Base-by-base conservation (phyloP, 306 rosid genomes). In the Ammopiptanthus mongolicus region DNA sequence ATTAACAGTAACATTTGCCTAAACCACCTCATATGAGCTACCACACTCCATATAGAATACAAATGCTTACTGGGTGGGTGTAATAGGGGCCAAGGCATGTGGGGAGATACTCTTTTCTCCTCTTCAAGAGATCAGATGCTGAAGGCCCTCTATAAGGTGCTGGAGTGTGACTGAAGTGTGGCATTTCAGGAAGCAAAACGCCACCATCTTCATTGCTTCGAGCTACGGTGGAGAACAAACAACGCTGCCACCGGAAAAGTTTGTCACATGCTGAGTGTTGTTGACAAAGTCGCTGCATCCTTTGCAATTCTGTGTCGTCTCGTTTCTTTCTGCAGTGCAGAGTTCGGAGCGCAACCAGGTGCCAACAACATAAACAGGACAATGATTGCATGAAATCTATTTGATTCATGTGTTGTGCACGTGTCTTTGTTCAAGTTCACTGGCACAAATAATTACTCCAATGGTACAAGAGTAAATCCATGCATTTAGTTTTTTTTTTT, bases 101-200 rank as follows among this genome's bases (percentile, higher is more conserved):
- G 1, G 83, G 78, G 17, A 85, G 86, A 53, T 69, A 78, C 57
- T 70, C 66, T 22, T 71, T 82, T 69, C 86, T 77, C 64, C 75
- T 72, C 33, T 82, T 65, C 19, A 75, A 42, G 71, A 85, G 83
- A 48, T 85, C 80, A 60, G 82, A 76, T 1, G 86, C 13, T 29
- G 84, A 75, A 65, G 88, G 88, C 15, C 86, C 86, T 7, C 17
- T 52, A 53, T 85, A 85, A 3, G 84, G 88, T 34, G 66, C 3
- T 14, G 88, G 86, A 39, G 74, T 85, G 67, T 81, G 69, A 78
- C 4, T 64, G 28, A 85, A 85, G 18, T 25, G 67, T 36, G 88
- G 88, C 70, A 85, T 82, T 75, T 82, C 33, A 33, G 88, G 86
- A 34, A 75, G 48, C 18, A 63, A 10, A 11, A 48, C 47, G 19